These are phyloP conservation scores for Leptomonas seymouri DNA, from an alignment of 208 protist species.

Conservation along the genomic window DNA sequence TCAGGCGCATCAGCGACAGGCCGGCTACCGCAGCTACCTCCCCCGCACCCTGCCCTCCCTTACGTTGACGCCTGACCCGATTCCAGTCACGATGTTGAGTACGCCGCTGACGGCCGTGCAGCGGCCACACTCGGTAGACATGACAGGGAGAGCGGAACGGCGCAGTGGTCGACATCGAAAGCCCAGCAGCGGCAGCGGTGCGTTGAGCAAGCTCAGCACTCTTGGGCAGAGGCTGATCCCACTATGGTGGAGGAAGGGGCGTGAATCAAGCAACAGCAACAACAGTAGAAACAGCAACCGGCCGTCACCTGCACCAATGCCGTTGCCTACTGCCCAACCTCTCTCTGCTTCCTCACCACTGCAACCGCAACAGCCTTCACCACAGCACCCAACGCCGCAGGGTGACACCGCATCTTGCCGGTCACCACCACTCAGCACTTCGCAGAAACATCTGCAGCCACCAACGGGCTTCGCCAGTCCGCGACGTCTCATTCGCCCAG, in stretches of 20 bases:
- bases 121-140: conserved; percentile 10
- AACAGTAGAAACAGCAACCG: neutral
- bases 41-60: conserved; percentile 20
- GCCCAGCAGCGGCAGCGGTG: neutral
- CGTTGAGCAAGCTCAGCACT: neutral
- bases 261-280: neutral
- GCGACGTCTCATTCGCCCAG: neutral
- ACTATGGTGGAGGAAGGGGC: conserved; percentile 3
- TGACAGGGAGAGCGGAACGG: neutral
- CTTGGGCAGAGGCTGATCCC: conserved; percentile 14
- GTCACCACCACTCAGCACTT: neutral
- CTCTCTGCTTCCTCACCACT: too few relatives aligned
- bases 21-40: conserved; percentile 24
- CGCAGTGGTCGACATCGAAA: neutral
- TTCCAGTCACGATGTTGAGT: neutral
- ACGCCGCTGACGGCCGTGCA: neutral
- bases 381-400: neutral
- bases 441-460: neutral
- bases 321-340: too few relatives aligned
- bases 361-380: neutral
- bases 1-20: conserved; percentile 22
- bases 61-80: conserved; percentile 9
- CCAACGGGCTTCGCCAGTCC: neutral
- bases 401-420: too few relatives aligned
- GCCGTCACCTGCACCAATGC: neutral